Conservation (phyloP, 2,329 filamentous ascomycete species). For the Periconia sp. region DNA sequence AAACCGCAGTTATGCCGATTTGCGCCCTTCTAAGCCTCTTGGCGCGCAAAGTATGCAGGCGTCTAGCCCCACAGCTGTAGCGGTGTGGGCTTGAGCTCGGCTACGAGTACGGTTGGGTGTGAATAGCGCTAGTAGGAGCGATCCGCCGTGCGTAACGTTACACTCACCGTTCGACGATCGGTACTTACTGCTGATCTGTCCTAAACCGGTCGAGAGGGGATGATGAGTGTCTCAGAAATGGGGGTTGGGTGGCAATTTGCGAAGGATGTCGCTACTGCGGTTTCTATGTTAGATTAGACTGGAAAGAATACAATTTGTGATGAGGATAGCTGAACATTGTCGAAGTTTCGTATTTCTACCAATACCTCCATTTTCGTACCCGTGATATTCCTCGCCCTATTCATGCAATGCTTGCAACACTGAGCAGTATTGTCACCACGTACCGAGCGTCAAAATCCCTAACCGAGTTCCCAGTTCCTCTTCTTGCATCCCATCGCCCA, state of each 20-base stretch:
- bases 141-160: conserved; percentile 8
- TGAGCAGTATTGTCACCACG: conserved; percentile 1
- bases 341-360: too few relatives aligned
- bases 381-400: not conserved
- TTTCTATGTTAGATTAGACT: not conserved
- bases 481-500: conserved; percentile 3
- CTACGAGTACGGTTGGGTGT: too few relatives aligned
- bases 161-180: conserved; percentile 14
- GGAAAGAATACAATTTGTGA: not conserved
- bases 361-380: too few relatives aligned
- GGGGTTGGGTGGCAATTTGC: conserved; percentile 5
- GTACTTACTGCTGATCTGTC: conserved; percentile 7
- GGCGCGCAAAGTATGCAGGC: not conserved
- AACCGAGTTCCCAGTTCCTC: conserved; percentile 1
- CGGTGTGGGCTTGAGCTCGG: conserved; percentile 8
- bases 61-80: conserved; percentile 4
- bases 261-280: conserved; percentile 1
- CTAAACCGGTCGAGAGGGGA: conserved; percentile 7
- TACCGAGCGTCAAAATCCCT: not conserved
- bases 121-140: conserved; percentile 5
- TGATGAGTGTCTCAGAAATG: conserved; percentile 15
- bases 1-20: conserved; percentile 2
- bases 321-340: not conserved
- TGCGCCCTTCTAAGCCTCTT: not conserved
- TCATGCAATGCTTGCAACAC: conserved; percentile 7